A percentile compares a stretch with the other conserved stretches of the same genome.
These are phyloP conservation scores for Choiromyces venosus DNA, from an alignment of 495 filamentous ascomycete genomes.

Conservation along the genomic window DNA sequence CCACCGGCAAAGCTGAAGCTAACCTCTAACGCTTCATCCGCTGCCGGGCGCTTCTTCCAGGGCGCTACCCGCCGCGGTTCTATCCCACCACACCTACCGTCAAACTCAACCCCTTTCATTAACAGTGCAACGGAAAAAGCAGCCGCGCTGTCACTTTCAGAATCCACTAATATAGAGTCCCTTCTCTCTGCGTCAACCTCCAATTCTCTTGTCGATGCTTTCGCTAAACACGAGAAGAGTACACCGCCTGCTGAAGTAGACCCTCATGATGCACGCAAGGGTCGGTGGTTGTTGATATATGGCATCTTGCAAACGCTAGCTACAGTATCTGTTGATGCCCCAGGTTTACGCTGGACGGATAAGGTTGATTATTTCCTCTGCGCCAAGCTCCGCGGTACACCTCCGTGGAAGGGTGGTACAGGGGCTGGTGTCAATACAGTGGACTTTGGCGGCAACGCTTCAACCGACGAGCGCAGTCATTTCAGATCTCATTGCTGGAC, in stretches of 20 bases:
- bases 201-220: conserved; percentile 55
- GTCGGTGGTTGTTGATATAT: conserved; percentile 70
- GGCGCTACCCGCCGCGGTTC: conserved; percentile 27
- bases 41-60: conserved; percentile 40
- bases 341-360: conserved; percentile 55
- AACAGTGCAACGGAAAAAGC: conserved; percentile 29
- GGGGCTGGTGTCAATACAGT: conserved; percentile 43
- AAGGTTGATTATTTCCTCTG: conserved; percentile 62
- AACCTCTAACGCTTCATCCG: conserved; percentile 24
- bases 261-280: conserved; percentile 56
- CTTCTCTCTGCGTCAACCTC: conserved; percentile 52
- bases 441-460: conserved; percentile 9
- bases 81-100: conserved; percentile 4
- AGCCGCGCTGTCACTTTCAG: conserved; percentile 59
- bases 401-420: conserved; percentile 52
- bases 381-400: conserved; percentile 53
- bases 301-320: conserved; percentile 64
- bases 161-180: conserved; percentile 63
- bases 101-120: conserved; percentile 9
- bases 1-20: conserved; percentile 46
- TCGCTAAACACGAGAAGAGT: conserved; percentile 59
- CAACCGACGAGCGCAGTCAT: conserved; percentile 51
- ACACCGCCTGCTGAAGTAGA: conserved; percentile 50
- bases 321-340: conserved; percentile 61
- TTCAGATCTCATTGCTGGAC: conserved; percentile 59